A percentile compares a stretch with the other conserved stretches of the same genome.
Conservation (phyloP, 192 early-diverging fungal species). For the Mortierella alpina region DNA sequence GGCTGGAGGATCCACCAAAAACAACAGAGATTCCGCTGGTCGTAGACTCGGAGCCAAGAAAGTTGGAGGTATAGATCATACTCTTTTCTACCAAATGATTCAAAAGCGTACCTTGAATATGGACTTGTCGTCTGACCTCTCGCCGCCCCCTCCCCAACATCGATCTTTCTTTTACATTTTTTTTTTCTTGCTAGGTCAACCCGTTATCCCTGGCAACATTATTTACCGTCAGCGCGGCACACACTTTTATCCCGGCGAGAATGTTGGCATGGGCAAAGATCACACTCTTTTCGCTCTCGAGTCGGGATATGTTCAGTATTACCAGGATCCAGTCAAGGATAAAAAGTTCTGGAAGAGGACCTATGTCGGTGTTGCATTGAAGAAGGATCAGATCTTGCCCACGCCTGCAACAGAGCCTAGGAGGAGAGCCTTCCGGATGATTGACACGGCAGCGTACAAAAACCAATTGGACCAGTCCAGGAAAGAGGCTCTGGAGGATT, state of each 20-base stretch:
- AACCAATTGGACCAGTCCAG: constrained; percentile 35
- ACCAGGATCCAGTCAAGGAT: constrained; percentile 68
- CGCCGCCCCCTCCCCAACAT: background rate
- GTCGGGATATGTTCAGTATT: constrained; percentile 81
- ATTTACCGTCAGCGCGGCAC: constrained; percentile 86
- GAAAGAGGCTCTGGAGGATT: constrained; percentile 42
- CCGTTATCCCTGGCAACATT: constrained; percentile 81
- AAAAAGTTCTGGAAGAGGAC: constrained; percentile 68
- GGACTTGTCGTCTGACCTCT: background rate
- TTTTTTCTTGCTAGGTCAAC: constrained; percentile 58
- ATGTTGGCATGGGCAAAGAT: constrained; percentile 83
- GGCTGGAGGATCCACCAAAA: constrained; percentile 81
- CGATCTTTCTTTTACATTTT: background rate
- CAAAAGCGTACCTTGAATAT: no score
- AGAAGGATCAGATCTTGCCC: constrained; percentile 73
- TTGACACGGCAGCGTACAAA: constrained; percentile 62
- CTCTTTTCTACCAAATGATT: background rate
- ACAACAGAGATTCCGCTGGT: constrained; percentile 83
- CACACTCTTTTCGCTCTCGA: constrained; percentile 79
- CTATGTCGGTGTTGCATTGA: constrained; percentile 73
- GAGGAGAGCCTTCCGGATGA: constrained; percentile 74
- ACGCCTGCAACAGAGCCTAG: constrained; percentile 69
- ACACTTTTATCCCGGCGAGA: constrained; percentile 81
- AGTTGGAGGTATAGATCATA: constrained; percentile 61
- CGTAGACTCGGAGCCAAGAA: constrained; percentile 84